Conservation (phyloP, 768 basidiomycete species). For the Vararia minispora region DNA sequence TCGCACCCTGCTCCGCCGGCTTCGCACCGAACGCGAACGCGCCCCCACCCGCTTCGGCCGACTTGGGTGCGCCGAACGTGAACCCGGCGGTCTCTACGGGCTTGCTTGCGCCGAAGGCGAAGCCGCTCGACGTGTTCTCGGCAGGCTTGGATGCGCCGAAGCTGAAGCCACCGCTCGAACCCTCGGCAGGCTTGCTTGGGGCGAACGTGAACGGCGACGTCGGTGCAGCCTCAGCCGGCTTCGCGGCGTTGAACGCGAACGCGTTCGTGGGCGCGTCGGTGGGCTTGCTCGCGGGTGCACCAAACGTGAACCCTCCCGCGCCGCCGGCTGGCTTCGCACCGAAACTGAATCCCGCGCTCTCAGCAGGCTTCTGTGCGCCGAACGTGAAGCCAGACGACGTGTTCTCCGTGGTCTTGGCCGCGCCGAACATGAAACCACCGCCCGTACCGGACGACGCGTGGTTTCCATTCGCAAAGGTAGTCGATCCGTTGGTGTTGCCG, state of each 20-base stretch:
- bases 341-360: conserved; percentile 8
- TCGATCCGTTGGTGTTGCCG: background rate
- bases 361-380: conserved; percentile 19
- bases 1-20: conserved; percentile 12
- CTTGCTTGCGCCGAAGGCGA: conserved; percentile 11
- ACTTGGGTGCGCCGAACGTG: too few species aligned
- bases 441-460: conserved; percentile 2
- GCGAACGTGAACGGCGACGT: conserved; percentile 6
- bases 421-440: too few species aligned
- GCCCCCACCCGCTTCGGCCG: too few species aligned
- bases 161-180: conserved; percentile 6
- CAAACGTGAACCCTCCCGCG: conserved; percentile 35
- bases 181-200: conserved; percentile 4
- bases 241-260: conserved; percentile 9
- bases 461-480: too few species aligned
- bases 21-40: conserved; percentile 15
- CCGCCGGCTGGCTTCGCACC: conserved; percentile 27
- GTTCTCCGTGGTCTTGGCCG: conserved; percentile 10
- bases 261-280: conserved; percentile 11
- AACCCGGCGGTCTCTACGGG: too few species aligned
- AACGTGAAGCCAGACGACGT: conserved; percentile 30
- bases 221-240: conserved; percentile 6
- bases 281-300: conserved; percentile 17
- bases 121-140: conserved; percentile 9
- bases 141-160: conserved; percentile 10